phyloP scores from a whole-genome alignment of 129 eudicot species.

The Daucus carota region DNA sequence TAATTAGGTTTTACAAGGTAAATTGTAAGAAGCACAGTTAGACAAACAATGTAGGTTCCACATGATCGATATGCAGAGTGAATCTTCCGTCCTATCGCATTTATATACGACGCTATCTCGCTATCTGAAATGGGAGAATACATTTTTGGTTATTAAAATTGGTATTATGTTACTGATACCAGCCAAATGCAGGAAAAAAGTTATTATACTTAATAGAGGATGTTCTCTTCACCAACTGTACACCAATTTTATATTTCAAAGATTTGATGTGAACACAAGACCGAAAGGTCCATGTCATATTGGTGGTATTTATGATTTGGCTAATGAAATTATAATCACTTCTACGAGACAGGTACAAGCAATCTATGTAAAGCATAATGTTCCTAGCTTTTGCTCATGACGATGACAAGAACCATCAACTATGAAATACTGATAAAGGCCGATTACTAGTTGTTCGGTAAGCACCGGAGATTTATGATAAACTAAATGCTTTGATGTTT shows the following conservation, averaged over 20 bases:
- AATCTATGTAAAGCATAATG: background rate
- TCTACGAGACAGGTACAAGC: background rate
- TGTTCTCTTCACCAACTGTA: background rate
- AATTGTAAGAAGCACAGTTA: conserved; percentile 37
- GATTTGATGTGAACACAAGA: background rate
- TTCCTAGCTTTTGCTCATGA: background rate
- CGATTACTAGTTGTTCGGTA: background rate
- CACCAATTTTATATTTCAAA: background rate
- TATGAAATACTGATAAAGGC: background rate
- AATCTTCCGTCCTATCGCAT: conserved; percentile 37
- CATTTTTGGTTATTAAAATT: background rate
- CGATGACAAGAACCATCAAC: background rate
- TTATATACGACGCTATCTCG: conserved; percentile 39
- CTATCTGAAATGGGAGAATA: conserved; percentile 27
- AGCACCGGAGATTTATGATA: background rate
- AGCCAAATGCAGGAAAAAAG: conserved; percentile 2
- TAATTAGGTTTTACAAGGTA: conserved; percentile 37
- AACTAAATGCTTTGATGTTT: background rate
- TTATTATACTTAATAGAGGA: background rate
- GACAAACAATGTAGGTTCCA: conserved; percentile 44
- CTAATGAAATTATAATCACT: background rate
- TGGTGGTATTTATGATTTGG: background rate
- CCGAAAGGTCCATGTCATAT: background rate
- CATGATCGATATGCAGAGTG: conserved; percentile 43
- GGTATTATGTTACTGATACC: background rate